Conservation (phyloP, 768 basidiomycete genomes). For the Lanmaoa pseudosensibilis region DNA sequence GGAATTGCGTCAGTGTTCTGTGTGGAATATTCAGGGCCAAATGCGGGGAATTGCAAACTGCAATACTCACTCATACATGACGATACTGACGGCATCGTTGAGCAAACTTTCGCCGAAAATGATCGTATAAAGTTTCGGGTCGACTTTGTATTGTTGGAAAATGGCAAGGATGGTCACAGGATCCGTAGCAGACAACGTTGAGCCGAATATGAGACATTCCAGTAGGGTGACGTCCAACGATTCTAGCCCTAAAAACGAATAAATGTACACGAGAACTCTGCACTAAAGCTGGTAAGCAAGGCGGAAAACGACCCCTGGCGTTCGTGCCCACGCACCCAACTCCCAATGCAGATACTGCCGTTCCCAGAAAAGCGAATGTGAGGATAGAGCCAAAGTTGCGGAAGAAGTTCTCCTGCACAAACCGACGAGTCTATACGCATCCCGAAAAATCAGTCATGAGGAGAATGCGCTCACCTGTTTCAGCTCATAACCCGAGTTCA, state of each 20-base stretch:
- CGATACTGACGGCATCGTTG: constrained; percentile 99
- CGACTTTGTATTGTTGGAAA: constrained; percentile 98
- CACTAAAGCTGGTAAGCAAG: constrained; percentile 49
- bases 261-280: constrained; percentile 92
- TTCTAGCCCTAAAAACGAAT: constrained; percentile 90
- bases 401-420: constrained; percentile 92
- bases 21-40: constrained; percentile 32
- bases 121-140: constrained; percentile 94
- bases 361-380: constrained; percentile 90
- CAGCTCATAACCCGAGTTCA: constrained; percentile 97
- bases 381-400: constrained; percentile 97
- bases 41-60: background rate
- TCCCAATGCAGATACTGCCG: constrained; percentile 94
- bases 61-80: constrained; percentile 95
- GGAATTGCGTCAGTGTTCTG: constrained; percentile 91
- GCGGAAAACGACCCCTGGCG: background rate
- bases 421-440: background rate
- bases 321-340: constrained; percentile 68
- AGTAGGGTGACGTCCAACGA: constrained; percentile 81
- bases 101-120: constrained; percentile 97
- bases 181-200: constrained; percentile 95
- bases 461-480: constrained; percentile 66
- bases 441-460: background rate
- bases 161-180: constrained; percentile 98
- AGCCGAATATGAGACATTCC: constrained; percentile 95